Evolutionary conservation across 2,329 filamentous ascomycete genomes (phyloP).

Genomic region (Alternaria postmessia): DNA sequence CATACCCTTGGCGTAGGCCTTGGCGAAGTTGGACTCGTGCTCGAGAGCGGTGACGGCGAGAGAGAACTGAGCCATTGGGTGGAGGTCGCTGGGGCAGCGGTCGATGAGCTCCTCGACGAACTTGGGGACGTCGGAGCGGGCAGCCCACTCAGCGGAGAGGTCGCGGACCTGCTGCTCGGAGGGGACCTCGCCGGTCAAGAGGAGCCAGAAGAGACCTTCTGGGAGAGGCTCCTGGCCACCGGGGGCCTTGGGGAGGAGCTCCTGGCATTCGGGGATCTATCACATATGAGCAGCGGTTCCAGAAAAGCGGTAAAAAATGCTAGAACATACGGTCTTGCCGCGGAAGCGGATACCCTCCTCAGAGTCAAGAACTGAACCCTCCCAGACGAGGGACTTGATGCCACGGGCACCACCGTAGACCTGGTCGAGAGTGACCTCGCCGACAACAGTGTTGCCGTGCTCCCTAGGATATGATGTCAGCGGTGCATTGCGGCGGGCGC

Average conservation of each 20-base stretch:
- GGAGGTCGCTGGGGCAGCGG: conserved; percentile 97
- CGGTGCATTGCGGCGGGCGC: conserved; percentile 20
- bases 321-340: conserved; percentile 78
- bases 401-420: conserved; percentile 99
- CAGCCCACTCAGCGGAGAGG: conserved; percentile 98
- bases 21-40: conserved; percentile 96
- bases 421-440: conserved; percentile 98
- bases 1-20: conserved; percentile 98
- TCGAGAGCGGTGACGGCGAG: conserved; percentile 97
- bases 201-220: conserved; percentile 99
- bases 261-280: conserved; percentile 95
- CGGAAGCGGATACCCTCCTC: conserved; percentile 99
- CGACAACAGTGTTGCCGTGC: conserved; percentile 91
- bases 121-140: conserved; percentile 94
- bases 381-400: conserved; percentile 99
- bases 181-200: conserved; percentile 96
- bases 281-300: conserved; percentile 31
- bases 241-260: conserved; percentile 94
- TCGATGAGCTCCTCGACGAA: conserved; percentile 99
- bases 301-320: neutral
- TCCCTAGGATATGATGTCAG: conserved; percentile 68
- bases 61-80: conserved; percentile 99
- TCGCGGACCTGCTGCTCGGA: conserved; percentile 98
- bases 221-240: conserved; percentile 97
- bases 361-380: conserved; percentile 91